A percentile compares a stretch with the other conserved stretches of the same genome.
Conservation (phyloP, 2,329 filamentous ascomycete species). For the Penicillium sp. region DNA sequence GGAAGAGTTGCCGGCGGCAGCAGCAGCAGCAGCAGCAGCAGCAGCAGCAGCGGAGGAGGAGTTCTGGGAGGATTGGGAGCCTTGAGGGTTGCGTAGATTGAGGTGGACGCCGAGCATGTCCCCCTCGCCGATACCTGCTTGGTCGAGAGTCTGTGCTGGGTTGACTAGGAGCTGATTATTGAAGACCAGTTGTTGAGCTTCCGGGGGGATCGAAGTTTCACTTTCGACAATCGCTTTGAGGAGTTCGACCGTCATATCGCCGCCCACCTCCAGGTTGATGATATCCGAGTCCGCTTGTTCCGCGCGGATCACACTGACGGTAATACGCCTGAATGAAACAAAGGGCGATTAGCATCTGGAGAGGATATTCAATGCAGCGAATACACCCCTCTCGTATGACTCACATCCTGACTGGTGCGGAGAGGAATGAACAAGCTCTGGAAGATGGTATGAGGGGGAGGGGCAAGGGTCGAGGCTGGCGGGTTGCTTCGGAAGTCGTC, state of each 20-base stretch:
- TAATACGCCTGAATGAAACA: constrained; percentile 63
- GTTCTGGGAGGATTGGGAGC: constrained; percentile 9
- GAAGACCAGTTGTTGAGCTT: constrained; percentile 78
- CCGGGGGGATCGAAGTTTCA: constrained; percentile 67
- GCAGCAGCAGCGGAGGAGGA: not conserved
- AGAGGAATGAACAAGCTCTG: not conserved
- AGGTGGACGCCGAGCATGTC: constrained; percentile 91
- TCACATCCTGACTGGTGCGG: constrained; percentile 1
- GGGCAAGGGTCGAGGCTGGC: not conserved
- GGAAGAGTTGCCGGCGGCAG: constrained; percentile 19
- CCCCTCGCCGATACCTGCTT: constrained; percentile 74
- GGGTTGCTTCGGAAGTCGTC: too few relatives aligned
- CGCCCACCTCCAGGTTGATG: constrained; percentile 73
- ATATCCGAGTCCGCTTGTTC: constrained; percentile 67
- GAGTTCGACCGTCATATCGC: constrained; percentile 74
- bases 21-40: constrained; percentile 1
- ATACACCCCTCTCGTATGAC: not conserved
- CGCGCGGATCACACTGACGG: constrained; percentile 73
- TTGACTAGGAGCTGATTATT: constrained; percentile 76
- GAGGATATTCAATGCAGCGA: not conserved
- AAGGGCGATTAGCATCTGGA: not conserved
- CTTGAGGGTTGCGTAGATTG: constrained; percentile 26
- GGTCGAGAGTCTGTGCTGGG: constrained; percentile 72
- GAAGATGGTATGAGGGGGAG: constrained; percentile 1
- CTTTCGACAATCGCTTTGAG: constrained; percentile 84